phyloP scores from a whole-genome alignment of 148 eudicot genomes.

The Rhododendron williamsianum region DNA sequence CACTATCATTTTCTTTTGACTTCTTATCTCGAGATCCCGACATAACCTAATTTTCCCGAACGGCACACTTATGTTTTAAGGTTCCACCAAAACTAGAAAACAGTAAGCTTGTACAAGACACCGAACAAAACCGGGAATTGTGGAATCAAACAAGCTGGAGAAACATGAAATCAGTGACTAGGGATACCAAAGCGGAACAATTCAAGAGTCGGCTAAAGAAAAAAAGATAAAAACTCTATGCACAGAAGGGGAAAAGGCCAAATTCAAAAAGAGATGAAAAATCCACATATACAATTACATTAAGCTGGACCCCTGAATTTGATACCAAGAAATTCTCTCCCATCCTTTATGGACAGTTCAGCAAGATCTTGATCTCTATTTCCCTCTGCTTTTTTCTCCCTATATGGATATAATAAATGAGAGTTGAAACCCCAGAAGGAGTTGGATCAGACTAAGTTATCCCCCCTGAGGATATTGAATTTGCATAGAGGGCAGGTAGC shows the following conservation, averaged over 20 bases:
- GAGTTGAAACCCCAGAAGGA: neutral
- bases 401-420: neutral
- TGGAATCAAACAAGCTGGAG: neutral
- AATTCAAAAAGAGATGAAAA: neutral
- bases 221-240: neutral
- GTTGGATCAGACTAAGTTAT: constrained; percentile 36
- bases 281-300: neutral
- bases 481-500: constrained; percentile 82
- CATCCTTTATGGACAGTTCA: neutral
- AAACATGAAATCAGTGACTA: neutral
- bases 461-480: constrained; percentile 48
- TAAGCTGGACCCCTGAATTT: neutral
- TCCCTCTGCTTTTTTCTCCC: neutral
- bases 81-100: neutral
- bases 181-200: neutral
- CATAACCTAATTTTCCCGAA: neutral
- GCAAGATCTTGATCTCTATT: neutral
- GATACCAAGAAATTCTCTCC: neutral
- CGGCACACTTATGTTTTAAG: neutral
- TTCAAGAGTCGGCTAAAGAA: neutral
- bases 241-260: neutral
- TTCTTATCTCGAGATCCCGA: neutral
- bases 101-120: neutral
- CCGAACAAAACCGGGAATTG: neutral
- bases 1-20: neutral